Percentiles rank a stretch among this genome's conserved stretches.
phyloP scores from a whole-genome alignment of 2,329 filamentous ascomycete species.

The Pseudogymnoascus sp. region DNA sequence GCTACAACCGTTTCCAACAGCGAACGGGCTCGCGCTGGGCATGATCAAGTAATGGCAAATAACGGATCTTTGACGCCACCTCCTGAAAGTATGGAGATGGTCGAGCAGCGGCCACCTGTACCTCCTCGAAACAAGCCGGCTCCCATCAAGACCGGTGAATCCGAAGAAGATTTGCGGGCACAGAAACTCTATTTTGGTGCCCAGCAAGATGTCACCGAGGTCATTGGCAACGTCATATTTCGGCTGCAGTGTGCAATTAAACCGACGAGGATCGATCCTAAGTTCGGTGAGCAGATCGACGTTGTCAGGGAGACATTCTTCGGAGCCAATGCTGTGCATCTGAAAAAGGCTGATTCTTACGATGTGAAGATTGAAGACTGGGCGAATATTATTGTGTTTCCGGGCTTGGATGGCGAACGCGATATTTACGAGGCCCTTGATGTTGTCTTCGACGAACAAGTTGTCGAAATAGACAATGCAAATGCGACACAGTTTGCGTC shows the following conservation, averaged over 20 bases:
- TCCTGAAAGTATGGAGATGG: conserved; percentile 12
- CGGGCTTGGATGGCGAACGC: conserved; percentile 41
- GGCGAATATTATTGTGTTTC: conserved; percentile 53
- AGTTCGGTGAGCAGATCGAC: conserved; percentile 72
- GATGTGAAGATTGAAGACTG: conserved; percentile 37
- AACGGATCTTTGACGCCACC: conserved; percentile 24
- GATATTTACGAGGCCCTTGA: conserved; percentile 81
- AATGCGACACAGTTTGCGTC: conserved; percentile 59
- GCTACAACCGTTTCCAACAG: neutral
- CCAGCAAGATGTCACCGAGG: conserved; percentile 94
- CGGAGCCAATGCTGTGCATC: conserved; percentile 54
- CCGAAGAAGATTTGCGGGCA: conserved; percentile 25
- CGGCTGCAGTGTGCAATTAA: conserved; percentile 84
- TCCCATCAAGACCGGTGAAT: conserved; percentile 25
- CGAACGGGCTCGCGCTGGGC: neutral
- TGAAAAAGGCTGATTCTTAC: conserved; percentile 42
- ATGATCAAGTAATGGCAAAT: conserved; percentile 32
- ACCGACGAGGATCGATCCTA: conserved; percentile 53
- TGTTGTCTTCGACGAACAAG: conserved; percentile 73
- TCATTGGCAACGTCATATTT: conserved; percentile 86
- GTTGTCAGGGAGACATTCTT: conserved; percentile 66
- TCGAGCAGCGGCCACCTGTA: conserved; percentile 29
- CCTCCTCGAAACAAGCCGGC: conserved; percentile 30
- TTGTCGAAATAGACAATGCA: conserved; percentile 58
- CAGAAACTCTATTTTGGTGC: conserved; percentile 30